Conservation (phyloP, 1,284 basidiomycete genomes). For the Ustanciosporium gigantosporum region DNA sequence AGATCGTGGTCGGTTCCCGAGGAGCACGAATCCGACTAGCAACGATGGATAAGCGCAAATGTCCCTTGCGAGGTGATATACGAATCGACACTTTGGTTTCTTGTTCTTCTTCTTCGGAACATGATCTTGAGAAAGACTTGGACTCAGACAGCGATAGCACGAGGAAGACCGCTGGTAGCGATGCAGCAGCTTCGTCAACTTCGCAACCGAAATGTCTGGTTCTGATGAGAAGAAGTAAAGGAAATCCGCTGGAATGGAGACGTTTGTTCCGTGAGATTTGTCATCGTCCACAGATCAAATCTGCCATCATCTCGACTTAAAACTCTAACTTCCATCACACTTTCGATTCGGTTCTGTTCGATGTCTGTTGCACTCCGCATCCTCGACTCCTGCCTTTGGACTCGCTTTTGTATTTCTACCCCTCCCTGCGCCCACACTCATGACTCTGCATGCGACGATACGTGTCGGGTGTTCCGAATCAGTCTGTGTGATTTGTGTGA, state of each 20-base stretch:
- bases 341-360: too few relatives aligned
- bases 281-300: constrained; percentile 14
- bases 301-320: constrained; percentile 40
- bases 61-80: constrained; percentile 54
- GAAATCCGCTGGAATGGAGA: constrained; percentile 62
- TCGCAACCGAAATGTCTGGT: constrained; percentile 41
- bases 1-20: constrained; percentile 23
- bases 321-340: too few relatives aligned
- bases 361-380: too few relatives aligned
- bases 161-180: background rate
- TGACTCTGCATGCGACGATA: too few relatives aligned
- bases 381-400: too few relatives aligned
- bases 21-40: constrained; percentile 51
- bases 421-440: too few relatives aligned
- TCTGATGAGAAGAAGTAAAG: constrained; percentile 59
- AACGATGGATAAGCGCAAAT: constrained; percentile 57
- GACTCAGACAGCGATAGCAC: constrained; percentile 1
- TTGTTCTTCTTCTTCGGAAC: constrained; percentile 2
- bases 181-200: background rate
- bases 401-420: too few relatives aligned
- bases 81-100: constrained; percentile 49
- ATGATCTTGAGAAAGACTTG: too few relatives aligned
- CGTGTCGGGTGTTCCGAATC: too few relatives aligned
- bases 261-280: constrained; percentile 57
- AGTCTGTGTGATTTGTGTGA: too few relatives aligned